Conservation (phyloP, 75 land plant genomes). For the Cunninghamia lanceolata region DNA sequence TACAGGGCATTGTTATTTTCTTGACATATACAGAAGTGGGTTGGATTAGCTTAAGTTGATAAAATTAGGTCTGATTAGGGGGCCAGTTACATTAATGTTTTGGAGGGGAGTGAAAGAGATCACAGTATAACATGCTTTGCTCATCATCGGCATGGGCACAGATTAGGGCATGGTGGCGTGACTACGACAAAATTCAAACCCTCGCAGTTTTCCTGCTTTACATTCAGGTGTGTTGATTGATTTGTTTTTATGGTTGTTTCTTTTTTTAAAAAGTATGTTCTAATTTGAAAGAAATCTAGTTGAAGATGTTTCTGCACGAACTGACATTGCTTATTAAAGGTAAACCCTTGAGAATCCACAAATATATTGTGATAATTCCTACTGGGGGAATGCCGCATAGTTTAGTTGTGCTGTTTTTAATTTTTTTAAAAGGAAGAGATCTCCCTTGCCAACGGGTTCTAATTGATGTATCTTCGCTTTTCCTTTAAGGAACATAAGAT, state of each 20-base stretch:
- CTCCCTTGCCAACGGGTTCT: too few species aligned
- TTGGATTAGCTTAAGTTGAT: not conserved
- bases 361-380: too few species aligned
- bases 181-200: conserved; percentile 69
- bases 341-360: too few species aligned
- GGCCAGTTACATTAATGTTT: not conserved
- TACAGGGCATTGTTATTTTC: not conserved
- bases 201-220: conserved; percentile 78
- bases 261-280: not conserved
- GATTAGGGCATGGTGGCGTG: conserved; percentile 49
- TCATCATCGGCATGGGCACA: conserved; percentile 16
- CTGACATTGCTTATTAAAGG: too few species aligned
- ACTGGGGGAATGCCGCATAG: too few species aligned
- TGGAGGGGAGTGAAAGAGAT: not conserved
- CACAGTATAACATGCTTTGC: conserved; percentile 26
- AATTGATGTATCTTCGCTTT: too few species aligned
- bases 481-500: too few species aligned
- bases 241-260: not conserved
- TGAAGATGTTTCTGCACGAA: not conserved
- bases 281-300: not conserved
- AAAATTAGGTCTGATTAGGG: not conserved
- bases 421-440: too few species aligned
- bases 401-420: too few species aligned
- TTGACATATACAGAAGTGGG: not conserved
- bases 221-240: conserved; percentile 47